Conservation (phyloP, 2,329 filamentous ascomycete genomes). For the Claviceps cyperi region DNA sequence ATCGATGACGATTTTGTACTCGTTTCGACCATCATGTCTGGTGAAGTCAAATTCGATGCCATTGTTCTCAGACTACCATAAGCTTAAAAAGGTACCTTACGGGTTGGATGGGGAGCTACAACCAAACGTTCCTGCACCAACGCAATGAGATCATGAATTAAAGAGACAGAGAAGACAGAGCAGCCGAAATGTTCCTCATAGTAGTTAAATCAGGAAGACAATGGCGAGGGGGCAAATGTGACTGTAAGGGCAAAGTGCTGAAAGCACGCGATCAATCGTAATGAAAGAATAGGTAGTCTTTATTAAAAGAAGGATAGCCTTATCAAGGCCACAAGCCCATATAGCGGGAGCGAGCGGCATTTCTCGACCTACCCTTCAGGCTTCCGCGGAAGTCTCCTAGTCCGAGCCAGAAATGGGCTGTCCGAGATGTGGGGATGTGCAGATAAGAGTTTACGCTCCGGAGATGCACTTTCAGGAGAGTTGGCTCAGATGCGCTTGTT, state of each 20-base stretch:
- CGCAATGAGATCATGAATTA: background rate
- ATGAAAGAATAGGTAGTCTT: no score
- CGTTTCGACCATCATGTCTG: background rate
- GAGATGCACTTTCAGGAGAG: slow-evolving; percentile 1
- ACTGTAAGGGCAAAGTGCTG: no score
- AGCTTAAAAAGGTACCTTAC: background rate
- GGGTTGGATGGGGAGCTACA: background rate
- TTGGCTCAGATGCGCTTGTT: background rate
- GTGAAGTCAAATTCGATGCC: background rate
- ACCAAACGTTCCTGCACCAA: background rate
- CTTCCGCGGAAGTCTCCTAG: slow-evolving; percentile 5
- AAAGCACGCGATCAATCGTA: no score
- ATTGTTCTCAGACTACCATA: background rate
- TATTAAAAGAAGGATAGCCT: background rate
- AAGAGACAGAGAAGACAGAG: background rate
- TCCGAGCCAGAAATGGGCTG: background rate
- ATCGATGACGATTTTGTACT: slow-evolving; percentile 2
- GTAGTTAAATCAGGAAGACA: no score
- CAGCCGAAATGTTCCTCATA: no score
- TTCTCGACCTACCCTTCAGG: background rate
- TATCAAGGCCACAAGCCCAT: background rate
- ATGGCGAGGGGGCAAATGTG: no score
- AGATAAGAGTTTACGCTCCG: background rate
- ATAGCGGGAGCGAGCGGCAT: background rate
- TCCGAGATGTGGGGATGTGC: background rate